Conservation (phyloP, 768 basidiomycete genomes). For the Mrakia blollopis region DNA sequence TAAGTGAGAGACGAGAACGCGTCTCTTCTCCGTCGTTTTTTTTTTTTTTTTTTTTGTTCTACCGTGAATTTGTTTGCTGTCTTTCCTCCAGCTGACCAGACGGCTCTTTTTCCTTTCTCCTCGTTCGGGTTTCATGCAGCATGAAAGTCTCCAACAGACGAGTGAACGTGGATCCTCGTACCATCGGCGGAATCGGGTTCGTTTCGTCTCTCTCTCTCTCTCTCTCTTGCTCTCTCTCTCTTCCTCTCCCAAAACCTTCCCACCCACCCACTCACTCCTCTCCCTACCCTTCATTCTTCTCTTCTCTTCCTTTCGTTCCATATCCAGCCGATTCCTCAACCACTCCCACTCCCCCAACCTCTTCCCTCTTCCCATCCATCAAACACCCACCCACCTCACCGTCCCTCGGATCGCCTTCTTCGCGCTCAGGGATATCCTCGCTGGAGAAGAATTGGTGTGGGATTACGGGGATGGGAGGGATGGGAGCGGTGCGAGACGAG, state of each 20-base stretch:
- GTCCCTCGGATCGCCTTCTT: constrained; percentile 28
- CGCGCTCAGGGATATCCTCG: neutral
- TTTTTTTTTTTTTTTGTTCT: neutral
- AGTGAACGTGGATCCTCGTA: constrained; percentile 10
- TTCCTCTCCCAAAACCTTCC: neutral
- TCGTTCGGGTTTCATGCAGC: neutral
- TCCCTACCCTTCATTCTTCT: neutral
- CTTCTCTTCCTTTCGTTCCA: neutral
- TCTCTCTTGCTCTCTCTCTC: neutral
- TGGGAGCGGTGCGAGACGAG: neutral
- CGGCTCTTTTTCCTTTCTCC: too few relatives aligned
- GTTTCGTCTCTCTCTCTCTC: neutral
- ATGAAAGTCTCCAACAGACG: neutral
- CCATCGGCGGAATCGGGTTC: constrained; percentile 1
- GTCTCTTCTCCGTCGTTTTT: neutral
- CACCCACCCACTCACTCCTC: neutral
- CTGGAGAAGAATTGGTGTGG: constrained; percentile 25
- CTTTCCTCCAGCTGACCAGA: neutral
- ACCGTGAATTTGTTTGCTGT: too few relatives aligned
- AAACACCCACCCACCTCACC: constrained; percentile 17
- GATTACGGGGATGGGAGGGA: constrained; percentile 27
- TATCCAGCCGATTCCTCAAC: constrained; percentile 27
- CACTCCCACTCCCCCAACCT: constrained; percentile 30
- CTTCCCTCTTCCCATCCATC: constrained; percentile 19
- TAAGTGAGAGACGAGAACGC: neutral